A percentile compares a stretch with the other conserved stretches of the same genome.
Evolutionary conservation across 129 eudicot genomes (phyloP).

Genomic region (Scalesia atractyloides): DNA sequence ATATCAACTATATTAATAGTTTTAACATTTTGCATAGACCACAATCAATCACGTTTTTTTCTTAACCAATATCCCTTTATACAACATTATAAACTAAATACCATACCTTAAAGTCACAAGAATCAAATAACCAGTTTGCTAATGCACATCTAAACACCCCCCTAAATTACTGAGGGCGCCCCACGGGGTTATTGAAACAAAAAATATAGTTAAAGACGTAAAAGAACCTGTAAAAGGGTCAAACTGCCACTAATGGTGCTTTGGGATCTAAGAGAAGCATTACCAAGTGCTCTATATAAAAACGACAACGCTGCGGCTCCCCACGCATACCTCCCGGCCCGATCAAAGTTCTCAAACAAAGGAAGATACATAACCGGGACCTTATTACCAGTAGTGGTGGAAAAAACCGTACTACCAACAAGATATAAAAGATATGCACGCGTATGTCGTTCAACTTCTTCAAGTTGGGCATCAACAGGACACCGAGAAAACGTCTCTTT

Average conservation of each 20-base stretch:
- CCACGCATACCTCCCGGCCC: constrained; percentile 94
- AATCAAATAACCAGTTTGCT: not conserved
- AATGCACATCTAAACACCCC: not conserved
- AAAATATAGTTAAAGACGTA: not conserved
- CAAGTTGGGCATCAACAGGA: constrained; percentile 55
- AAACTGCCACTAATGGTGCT: constrained; percentile 96
- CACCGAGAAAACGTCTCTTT: constrained; percentile 79
- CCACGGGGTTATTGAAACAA: no score
- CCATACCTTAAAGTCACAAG: not conserved
- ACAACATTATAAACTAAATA: not conserved
- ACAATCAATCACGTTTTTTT: not conserved
- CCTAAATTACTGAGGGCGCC: not conserved
- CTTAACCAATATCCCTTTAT: not conserved
- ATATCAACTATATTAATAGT: not conserved
- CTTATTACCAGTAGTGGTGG: constrained; percentile 97
- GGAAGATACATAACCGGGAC: constrained; percentile 99
- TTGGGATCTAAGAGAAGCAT: constrained; percentile 90
- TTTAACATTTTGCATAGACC: constrained; percentile 7
- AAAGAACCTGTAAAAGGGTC: constrained; percentile 76
- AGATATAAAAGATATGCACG: constrained; percentile 94
- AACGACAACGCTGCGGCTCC: constrained; percentile 93
- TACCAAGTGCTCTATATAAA: constrained; percentile 94
- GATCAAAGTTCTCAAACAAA: constrained; percentile 75
- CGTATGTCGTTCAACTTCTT: constrained; percentile 65
- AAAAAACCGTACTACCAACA: constrained; percentile 90